phyloP scores from a whole-genome alignment of 1,139 yeast genomes.

The Pneumocystis carinii region DNA sequence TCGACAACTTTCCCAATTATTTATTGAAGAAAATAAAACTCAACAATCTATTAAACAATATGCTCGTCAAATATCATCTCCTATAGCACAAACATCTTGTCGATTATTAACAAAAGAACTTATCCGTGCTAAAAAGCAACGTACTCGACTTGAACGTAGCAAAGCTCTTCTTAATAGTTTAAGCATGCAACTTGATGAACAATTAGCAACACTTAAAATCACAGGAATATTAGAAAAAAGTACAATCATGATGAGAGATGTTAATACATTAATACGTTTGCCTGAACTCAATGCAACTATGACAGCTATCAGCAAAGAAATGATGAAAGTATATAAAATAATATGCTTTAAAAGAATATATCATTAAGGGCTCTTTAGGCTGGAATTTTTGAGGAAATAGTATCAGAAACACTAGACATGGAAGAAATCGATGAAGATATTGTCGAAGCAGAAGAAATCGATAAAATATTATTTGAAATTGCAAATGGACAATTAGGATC shows the following conservation, averaged over 20 bases:
- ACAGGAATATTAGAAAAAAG: conserved; percentile 71
- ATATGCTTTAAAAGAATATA: neutral
- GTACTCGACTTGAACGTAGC: conserved; percentile 57
- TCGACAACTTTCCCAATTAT: conserved; percentile 48
- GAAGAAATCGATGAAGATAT: conserved; percentile 53
- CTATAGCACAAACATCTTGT: conserved; percentile 34
- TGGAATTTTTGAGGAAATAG: conserved; percentile 91
- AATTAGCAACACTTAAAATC: conserved; percentile 69
- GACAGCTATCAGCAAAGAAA: conserved; percentile 74
- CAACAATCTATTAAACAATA: conserved; percentile 57
- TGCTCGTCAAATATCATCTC: conserved; percentile 64
- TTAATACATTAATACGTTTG: conserved; percentile 57
- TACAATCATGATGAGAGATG: conserved; percentile 76
- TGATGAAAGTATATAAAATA: conserved; percentile 39
- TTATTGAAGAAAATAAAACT: conserved; percentile 45
- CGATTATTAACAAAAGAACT: conserved; percentile 70
- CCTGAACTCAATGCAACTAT: conserved; percentile 76
- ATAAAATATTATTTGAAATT: conserved; percentile 39
- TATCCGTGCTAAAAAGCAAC: conserved; percentile 58
- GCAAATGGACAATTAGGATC: conserved; percentile 26
- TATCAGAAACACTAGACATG: conserved; percentile 72
- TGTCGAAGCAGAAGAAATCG: conserved; percentile 54
- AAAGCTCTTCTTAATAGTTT: conserved; percentile 79
- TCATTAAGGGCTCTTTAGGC: conserved; percentile 23
- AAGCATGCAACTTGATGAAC: conserved; percentile 79